phyloP scores from a whole-genome alignment of 1,284 basidiomycete genomes.

The Malassezia equina region DNA sequence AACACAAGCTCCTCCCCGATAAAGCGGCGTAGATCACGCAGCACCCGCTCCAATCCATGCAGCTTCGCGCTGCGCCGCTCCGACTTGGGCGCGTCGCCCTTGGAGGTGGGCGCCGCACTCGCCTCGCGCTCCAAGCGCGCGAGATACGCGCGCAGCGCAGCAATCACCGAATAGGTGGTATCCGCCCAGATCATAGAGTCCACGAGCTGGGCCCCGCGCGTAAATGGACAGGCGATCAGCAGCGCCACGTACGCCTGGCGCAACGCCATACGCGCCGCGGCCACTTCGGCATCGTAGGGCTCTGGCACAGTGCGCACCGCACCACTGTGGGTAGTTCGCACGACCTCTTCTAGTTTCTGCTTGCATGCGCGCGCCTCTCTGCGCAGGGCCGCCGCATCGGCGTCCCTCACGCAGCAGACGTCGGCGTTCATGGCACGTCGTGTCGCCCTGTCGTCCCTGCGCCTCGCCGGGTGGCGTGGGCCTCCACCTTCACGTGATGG shows the following conservation, averaged over 20 bases:
- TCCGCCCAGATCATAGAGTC: conserved; percentile 38
- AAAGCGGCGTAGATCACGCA: conserved; percentile 31
- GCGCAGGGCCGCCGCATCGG: conserved; percentile 22
- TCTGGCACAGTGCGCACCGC: conserved; percentile 1
- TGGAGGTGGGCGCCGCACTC: conserved; percentile 16
- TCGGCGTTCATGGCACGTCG: not conserved
- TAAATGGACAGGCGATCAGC: conserved; percentile 37
- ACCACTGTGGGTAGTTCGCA: conserved; percentile 21
- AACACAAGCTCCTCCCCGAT: conserved; percentile 31
- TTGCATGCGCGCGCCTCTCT: conserved; percentile 25
- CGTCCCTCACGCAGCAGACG: conserved; percentile 20
- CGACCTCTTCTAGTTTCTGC: conserved; percentile 22
- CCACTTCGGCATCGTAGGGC: conserved; percentile 25
- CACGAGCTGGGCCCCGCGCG: conserved; percentile 26
- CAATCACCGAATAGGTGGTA: conserved; percentile 37
- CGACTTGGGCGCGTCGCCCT: conserved; percentile 2
- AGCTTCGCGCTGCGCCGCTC: conserved; percentile 19
- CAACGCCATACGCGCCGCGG: conserved; percentile 30
- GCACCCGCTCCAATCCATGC: conserved; percentile 21
- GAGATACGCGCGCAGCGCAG: conserved; percentile 27
- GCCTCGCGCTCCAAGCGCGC: conserved; percentile 25
- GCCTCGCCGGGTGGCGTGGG: not conserved
- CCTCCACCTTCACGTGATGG: conserved; percentile 3
- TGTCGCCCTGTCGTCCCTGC: not conserved
- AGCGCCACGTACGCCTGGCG: conserved; percentile 41